Evolutionary conservation across 345 rosid species (phyloP), one percentile per base, ranked within the genome.

Genomic region (Aurinia saxatilis): DNA sequence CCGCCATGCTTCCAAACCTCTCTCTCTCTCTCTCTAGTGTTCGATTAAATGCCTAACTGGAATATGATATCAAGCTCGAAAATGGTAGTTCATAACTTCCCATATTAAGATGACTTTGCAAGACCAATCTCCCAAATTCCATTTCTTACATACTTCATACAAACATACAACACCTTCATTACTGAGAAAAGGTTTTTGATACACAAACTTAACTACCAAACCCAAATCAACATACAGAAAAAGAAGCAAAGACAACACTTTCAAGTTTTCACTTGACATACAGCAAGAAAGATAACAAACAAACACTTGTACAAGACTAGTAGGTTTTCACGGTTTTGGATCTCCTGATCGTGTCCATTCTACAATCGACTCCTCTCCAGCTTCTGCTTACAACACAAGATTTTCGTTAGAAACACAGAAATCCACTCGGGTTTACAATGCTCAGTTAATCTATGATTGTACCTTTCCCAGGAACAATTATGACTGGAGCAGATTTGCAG

Each of bases 401-500:
- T 54, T 46, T 15, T 18, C 8, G 56, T 61, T 18, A 48, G 33
- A 27, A 56, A 35, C 60, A 39, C 3, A 11, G 27, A 38, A 40
- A 51, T 8, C n/a, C 8, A 8, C 48, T 47, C 1, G 3, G 2
- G 7, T 37, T 18, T n/a, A 50, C 19, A 3, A 16, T 52, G 42
- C 42, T 30, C 21, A 57, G 9, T 60, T 60, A 10, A 25, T 53
- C 0, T 53, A 23, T 10, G 2, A 10, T 17, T 3, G 72, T 65
- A 87, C 98, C 96, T 88, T 74, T 79, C 8, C 90, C 96, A 6
- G 98, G 98, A 46, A 91, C 96, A 9, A 81, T 75, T 23, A 81
- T 73, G 67, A 87, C 71, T 0, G 96, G 98, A 39, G 97, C 86
- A 2, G 89, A 72, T 80, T 84, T 82, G 73, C 96, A 88, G 38